phyloP scores from a whole-genome alignment of 1,284 basidiomycete species.

The Coniophora puteana region DNA sequence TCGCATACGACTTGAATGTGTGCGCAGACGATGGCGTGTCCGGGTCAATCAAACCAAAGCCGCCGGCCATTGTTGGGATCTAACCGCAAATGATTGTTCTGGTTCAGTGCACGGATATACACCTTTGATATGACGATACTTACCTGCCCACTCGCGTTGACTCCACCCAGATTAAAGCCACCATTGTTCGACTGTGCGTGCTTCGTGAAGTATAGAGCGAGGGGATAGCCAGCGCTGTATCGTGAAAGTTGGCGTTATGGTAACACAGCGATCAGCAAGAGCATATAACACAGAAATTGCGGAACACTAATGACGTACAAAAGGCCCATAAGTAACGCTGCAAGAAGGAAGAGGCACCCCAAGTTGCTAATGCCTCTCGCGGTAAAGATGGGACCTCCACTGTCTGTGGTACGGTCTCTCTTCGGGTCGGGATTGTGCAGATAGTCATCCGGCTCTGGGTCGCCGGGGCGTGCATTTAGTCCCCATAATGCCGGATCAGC shows the following conservation, averaged over 20 bases:
- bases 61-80: conserved; percentile 29
- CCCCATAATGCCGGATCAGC: too few relatives aligned
- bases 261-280: conserved; percentile 57
- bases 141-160: conserved; percentile 63
- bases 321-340: too few relatives aligned
- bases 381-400: conserved; percentile 55
- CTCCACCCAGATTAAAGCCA: conserved; percentile 70
- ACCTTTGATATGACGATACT: conserved; percentile 44
- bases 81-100: too few relatives aligned
- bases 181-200: conserved; percentile 23
- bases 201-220: conserved; percentile 48
- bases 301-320: conserved; percentile 39
- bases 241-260: too few relatives aligned
- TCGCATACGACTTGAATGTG: conserved; percentile 49
- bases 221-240: conserved; percentile 72
- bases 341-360: conserved; percentile 48
- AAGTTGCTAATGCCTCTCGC: conserved; percentile 65
- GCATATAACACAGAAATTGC: conserved; percentile 18
- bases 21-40: conserved; percentile 59
- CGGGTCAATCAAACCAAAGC: conserved; percentile 54
- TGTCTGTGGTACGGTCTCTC: conserved; percentile 45
- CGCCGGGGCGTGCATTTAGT: too few relatives aligned
- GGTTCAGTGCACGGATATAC: not conserved
- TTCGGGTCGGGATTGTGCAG: conserved; percentile 65
- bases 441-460: conserved; percentile 66